A percentile compares a stretch with the other conserved stretches of the same genome.
phyloP scores from a whole-genome alignment of 352 stramenopile species.

The Phytophthora sojae region DNA sequence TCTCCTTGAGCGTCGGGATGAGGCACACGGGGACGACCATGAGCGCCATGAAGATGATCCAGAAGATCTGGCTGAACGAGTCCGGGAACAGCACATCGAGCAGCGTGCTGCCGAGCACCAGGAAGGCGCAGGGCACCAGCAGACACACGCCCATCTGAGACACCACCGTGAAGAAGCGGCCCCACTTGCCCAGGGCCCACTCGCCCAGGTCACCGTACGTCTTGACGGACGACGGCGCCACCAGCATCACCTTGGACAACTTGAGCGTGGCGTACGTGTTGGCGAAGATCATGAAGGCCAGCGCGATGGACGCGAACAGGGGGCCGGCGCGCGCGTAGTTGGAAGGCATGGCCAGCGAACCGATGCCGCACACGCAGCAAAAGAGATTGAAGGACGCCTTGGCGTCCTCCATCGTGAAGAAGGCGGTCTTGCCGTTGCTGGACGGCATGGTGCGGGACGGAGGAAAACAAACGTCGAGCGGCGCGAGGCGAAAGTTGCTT shows the following conservation, averaged over 20 bases:
- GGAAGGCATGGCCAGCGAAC: slow-evolving; percentile 51
- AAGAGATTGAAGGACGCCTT: slow-evolving; percentile 60
- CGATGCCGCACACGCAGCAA: slow-evolving; percentile 51
- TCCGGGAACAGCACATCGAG: no score
- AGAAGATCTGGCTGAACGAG: no score
- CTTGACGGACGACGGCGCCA: slow-evolving; percentile 45
- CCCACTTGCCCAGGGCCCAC: no score
- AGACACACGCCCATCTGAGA: no score
- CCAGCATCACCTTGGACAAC: slow-evolving; percentile 52
- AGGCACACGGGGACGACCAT: no score
- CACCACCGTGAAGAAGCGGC: no score
- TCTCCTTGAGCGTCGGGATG: no score
- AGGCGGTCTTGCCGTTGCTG: slow-evolving; percentile 37
- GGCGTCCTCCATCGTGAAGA: no score
- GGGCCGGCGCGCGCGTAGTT: slow-evolving; percentile 55
- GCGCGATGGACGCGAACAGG: slow-evolving; percentile 38
- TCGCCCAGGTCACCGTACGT: slow-evolving; percentile 52
- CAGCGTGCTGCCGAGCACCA: no score
- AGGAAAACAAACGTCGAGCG: slow-evolving; percentile 18
- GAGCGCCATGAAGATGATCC: no score
- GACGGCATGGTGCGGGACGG: slow-evolving; percentile 37
- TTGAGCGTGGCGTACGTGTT: slow-evolving; percentile 54
- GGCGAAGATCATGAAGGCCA: slow-evolving; percentile 55
- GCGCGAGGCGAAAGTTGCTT: not conserved
- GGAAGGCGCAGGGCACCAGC: no score